These are phyloP conservation scores for Curvularia lunata DNA, from an alignment of 2,329 filamentous ascomycete species.

Conservation along the genomic window DNA sequence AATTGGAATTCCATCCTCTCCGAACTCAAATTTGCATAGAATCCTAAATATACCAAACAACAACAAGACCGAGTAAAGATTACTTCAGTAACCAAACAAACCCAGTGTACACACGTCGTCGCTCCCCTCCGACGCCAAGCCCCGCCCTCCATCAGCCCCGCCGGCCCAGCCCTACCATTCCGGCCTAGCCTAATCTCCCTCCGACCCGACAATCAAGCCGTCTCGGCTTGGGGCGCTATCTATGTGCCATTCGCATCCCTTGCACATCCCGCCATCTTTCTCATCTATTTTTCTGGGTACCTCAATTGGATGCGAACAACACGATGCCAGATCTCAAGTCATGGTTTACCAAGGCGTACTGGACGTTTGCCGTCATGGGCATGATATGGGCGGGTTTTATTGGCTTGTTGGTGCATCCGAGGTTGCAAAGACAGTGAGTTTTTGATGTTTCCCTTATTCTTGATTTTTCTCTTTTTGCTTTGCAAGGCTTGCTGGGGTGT, in stretches of 20 bases:
- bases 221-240: background rate
- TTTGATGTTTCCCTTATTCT: background rate
- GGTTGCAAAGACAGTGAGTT: slow-evolving; percentile 79
- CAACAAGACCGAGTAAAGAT: background rate
- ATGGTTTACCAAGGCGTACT: slow-evolving; percentile 47
- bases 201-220: background rate
- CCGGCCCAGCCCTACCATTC: slow-evolving; percentile 8
- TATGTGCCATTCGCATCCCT: background rate
- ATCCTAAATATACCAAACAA: background rate
- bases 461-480: background rate
- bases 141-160: background rate
- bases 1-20: background rate
- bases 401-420: slow-evolving; percentile 69
- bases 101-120: background rate
- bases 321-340: slow-evolving; percentile 38
- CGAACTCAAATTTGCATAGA: background rate
- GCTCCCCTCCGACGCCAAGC: slow-evolving; percentile 16
- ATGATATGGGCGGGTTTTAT: slow-evolving; percentile 72
- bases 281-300: background rate
- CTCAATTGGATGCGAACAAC: background rate
- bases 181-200: slow-evolving; percentile 1
- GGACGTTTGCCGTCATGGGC: slow-evolving; percentile 58
- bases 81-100: background rate
- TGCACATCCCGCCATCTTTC: background rate
- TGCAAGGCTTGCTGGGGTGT: background rate